phyloP scores from a whole-genome alignment of 345 rosid genomes.

The Barbarea vulgaris region DNA sequence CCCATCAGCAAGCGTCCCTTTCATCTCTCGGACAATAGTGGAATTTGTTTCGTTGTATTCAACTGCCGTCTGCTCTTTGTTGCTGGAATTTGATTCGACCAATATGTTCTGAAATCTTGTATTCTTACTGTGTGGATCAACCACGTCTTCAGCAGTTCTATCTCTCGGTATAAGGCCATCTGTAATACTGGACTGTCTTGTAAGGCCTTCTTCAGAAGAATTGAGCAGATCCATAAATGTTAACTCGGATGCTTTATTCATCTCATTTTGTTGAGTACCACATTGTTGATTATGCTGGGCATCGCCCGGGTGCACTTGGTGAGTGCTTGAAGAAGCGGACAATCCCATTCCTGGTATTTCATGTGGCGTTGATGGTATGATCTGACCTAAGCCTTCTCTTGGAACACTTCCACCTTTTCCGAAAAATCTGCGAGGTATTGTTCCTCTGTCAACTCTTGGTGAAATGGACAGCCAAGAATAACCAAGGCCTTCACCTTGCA shows the following conservation, averaged over 20 bases:
- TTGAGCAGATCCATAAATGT: slow-evolving; percentile 32
- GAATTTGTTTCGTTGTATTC: slow-evolving; percentile 41
- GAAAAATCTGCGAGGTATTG: slow-evolving; percentile 29
- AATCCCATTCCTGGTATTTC: slow-evolving; percentile 27
- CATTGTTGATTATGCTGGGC: slow-evolving; percentile 38
- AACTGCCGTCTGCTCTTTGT: slow-evolving; percentile 36
- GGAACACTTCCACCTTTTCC: slow-evolving; percentile 34
- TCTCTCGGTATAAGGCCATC: slow-evolving; percentile 38
- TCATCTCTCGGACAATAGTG: slow-evolving; percentile 49
- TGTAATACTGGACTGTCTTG: slow-evolving; percentile 35
- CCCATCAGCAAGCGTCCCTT: slow-evolving; percentile 47
- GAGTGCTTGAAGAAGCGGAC: slow-evolving; percentile 33
- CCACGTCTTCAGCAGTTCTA: slow-evolving; percentile 41
- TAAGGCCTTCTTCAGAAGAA: slow-evolving; percentile 36
- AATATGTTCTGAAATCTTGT: slow-evolving; percentile 35
- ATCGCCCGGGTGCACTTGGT: slow-evolving; percentile 34
- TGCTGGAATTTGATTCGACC: slow-evolving; percentile 43
- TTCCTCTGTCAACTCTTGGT: slow-evolving; percentile 42
- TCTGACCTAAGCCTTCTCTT: slow-evolving; percentile 35
- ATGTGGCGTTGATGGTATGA: slow-evolving; percentile 29
- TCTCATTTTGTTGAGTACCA: slow-evolving; percentile 37
- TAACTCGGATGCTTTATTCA: slow-evolving; percentile 38
- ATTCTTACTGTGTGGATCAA: slow-evolving; percentile 33
- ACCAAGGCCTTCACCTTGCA: slow-evolving; percentile 48
- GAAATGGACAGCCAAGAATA: slow-evolving; percentile 52